Conservation (phyloP, 768 basidiomycete species). For the Tylopilus plumbeoviolaceoides region DNA sequence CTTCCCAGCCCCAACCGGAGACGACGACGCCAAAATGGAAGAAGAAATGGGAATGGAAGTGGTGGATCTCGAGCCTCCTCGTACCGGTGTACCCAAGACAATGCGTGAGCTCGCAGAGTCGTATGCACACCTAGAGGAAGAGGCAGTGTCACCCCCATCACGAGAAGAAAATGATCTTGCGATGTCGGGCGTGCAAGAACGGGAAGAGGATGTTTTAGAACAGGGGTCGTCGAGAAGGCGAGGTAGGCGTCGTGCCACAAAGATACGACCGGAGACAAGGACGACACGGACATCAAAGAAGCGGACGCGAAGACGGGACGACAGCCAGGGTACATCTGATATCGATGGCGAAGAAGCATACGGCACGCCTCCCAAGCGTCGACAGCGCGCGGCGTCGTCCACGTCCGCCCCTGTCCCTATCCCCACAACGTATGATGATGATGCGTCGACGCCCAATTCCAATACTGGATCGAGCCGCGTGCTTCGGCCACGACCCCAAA, state of each 20-base stretch:
- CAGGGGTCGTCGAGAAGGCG: conserved; percentile 1
- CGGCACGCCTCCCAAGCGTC: conserved; percentile 31
- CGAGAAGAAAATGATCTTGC: conserved; percentile 4
- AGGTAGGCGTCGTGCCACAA: conserved; percentile 6
- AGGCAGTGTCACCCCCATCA: conserved; percentile 19
- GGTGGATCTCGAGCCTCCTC: conserved; percentile 12
- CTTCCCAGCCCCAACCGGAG: conserved; percentile 7
- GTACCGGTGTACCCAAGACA: conserved; percentile 44
- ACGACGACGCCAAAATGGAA: not conserved
- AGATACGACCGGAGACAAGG: conserved; percentile 1
- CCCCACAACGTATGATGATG: not conserved
- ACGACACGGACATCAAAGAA: conserved; percentile 21
- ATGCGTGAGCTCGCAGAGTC: conserved; percentile 61
- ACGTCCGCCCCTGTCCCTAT: not conserved
- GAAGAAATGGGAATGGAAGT: conserved; percentile 11
- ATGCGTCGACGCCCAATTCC: conserved; percentile 6
- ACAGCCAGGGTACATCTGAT: conserved; percentile 21
- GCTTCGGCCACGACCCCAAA: conserved; percentile 55
- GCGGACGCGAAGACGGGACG: conserved; percentile 23
- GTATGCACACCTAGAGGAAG: conserved; percentile 8
- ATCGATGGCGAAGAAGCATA: conserved; percentile 13
- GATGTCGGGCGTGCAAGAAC: not conserved
- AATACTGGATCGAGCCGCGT: conserved; percentile 40
- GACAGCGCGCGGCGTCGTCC: conserved; percentile 18
- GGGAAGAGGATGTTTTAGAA: not conserved